Base-by-base conservation (phyloP, 768 basidiomycete genomes). In the Chalciporus sphaerocephalus region DNA sequence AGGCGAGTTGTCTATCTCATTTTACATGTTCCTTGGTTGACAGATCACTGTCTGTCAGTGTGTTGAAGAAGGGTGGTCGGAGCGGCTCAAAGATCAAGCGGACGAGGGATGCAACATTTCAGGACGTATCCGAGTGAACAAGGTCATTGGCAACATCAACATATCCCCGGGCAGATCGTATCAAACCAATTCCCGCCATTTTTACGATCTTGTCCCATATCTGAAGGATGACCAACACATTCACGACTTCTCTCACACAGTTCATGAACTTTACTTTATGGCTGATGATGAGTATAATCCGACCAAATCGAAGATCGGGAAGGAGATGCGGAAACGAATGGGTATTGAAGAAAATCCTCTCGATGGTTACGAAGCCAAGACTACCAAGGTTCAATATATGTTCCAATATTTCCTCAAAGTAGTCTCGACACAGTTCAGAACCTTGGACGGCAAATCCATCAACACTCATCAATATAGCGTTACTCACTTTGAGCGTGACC, bases 401-500 rank as follows among this genome's bases (percentile, higher is more conserved):
- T 96, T 92, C 79, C 92, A 98, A 62, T 95, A 98, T 69, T 98
- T 97, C 81, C 75, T 99, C 59, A 99, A 99, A 68, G 95, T 99
- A 36, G 96, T 99, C 32, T 92, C 92, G 6, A 99, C 95, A 2
- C 86, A 87, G 61, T 97, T 96, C 71, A 78, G 81, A 51, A 87
- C 84, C n/a, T 71, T 95, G 21, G 80, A 86, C 49, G 87, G 83
- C 23, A 77, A 85, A 55, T 62, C 69, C 9, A 87, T 87, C n/a
- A n/a, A n/a, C n/a, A n/a, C n/a, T n/a, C n/a, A n/a, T n/a, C n/a
- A n/a, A n/a, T n/a, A n/a, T n/a, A n/a, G n/a, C n/a, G n/a, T n/a
- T n/a, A n/a, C n/a, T n/a, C n/a, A 91, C 53, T 99, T 97, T 64
- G 96, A 98, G 68, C 85, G 96, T 17, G 92, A 99, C 65, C 71